These are phyloP conservation scores for Claviceps citrina DNA, from an alignment of 2,329 filamentous ascomycete genomes.

Conservation along the genomic window DNA sequence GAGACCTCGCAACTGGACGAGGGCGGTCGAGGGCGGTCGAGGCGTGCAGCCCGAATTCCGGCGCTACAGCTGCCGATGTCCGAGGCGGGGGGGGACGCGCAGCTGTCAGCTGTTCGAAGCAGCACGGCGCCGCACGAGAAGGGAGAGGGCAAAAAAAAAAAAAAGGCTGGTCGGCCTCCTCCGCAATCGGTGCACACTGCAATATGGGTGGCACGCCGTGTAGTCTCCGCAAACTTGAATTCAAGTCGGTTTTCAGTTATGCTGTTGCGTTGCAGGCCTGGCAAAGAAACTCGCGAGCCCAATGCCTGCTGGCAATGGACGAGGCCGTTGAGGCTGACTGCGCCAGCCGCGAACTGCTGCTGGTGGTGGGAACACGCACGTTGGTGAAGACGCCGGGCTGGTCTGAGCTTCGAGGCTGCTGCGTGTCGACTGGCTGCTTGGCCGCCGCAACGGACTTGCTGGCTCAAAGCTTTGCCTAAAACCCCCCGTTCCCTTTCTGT, in stretches of 20 bases:
- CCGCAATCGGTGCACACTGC: background rate
- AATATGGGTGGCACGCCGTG: background rate
- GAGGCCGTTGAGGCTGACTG: background rate
- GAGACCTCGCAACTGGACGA: background rate
- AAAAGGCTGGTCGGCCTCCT: background rate
- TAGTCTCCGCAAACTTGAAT: too few relatives aligned
- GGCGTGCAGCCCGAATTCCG: constrained; percentile 5
- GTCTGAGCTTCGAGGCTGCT: constrained; percentile 1
- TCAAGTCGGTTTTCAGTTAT: background rate
- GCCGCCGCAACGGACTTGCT: constrained; percentile 2
- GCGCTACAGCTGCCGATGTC: constrained; percentile 7
- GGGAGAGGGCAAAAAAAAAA: background rate
- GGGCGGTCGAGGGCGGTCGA: constrained; percentile 1
- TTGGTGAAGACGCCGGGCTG: background rate
- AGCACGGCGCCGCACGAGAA: background rate
- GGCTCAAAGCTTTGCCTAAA: constrained; percentile 5
- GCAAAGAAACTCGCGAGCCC: background rate
- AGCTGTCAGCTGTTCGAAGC: background rate
- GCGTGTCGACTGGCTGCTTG: constrained; percentile 3
- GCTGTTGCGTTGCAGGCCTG: background rate
- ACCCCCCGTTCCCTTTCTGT: constrained; percentile 2
- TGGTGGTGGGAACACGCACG: background rate
- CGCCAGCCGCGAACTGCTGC: background rate
- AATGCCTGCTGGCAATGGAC: background rate
- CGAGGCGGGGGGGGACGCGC: constrained; percentile 4